Base-by-base conservation (phyloP, 2,329 filamentous ascomycete genomes). In the Cladorrhinum sp. region DNA sequence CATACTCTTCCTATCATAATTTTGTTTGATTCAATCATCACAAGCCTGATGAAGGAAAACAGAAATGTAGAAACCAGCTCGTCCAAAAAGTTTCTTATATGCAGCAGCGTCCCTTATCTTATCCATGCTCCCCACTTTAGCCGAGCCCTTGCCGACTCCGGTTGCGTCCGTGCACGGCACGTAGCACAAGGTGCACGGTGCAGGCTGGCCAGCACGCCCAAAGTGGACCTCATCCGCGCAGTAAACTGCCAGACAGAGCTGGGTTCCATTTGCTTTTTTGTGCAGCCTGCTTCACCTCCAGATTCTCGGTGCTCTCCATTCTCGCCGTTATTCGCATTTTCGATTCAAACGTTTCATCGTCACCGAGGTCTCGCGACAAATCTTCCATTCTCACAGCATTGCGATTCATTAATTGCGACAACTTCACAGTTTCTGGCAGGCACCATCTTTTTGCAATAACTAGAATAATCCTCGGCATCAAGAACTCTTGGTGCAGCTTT, bases 1-100 rank as follows among this genome's bases (percentile, higher is more conserved):
- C 83, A 86, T 78, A 81, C 84, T 87, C 84, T 87, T 87, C 84
- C 84, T 87, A 87, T 87, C 81, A 84, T 84, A 74, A 55, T 63
- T n/a, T 71, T 76, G 79, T 77, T 76, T 78, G 77, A 66, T 73
- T 71, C 73, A 81, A 84, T 86, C 84, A 86, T 87, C 84, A 87
- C 73, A 60, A 85, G 83, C 83, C 78, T 72, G 73, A 71, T 67
- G 62, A 70, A 68, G 71, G 65, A 70, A 70, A 66, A 68, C 65
- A 67, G 67, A 67, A 66, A 50, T 50, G 58, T 53, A 60, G 65
- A 53, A 63, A 70, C 3, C 65, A 55, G 55, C 51, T 63, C 24
- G 23, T 36, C 12, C 48, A 27, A 57, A 55, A 59, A 38, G 58
- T 63, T 67, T 36, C 55, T 63, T 64, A 66, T 64, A 62, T 61